Conservation (phyloP, 2,329 filamentous ascomycete species). For the Plectosphaerella cucumerina region DNA sequence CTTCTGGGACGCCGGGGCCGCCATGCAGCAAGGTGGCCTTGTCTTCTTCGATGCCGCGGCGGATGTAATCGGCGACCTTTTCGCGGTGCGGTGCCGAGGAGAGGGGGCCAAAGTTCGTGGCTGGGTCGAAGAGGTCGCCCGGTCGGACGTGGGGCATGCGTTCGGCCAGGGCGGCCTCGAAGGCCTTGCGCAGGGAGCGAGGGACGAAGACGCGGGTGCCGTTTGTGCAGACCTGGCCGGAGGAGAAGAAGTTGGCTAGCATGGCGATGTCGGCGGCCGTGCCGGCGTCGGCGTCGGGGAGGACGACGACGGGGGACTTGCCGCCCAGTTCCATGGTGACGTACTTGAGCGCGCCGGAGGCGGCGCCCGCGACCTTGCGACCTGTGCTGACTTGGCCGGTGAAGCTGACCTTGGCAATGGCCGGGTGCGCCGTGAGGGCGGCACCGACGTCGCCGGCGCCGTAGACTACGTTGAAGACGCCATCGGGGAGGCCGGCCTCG, state of each 20-base stretch:
- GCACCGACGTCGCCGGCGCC: slow-evolving; percentile 75
- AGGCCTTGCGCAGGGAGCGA: slow-evolving; percentile 55
- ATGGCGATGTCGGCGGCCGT: slow-evolving; percentile 85
- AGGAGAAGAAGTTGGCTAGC: slow-evolving; percentile 92
- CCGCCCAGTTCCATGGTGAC: slow-evolving; percentile 91
- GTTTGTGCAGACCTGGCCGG: slow-evolving; percentile 90
- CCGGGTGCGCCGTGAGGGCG: slow-evolving; percentile 66
- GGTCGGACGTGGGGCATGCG: slow-evolving; percentile 77
- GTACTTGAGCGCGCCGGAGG: slow-evolving; percentile 79
- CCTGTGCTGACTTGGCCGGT: slow-evolving; percentile 84
- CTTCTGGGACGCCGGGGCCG: slow-evolving; percentile 52
- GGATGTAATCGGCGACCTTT: slow-evolving; percentile 76
- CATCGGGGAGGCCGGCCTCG: slow-evolving; percentile 73
- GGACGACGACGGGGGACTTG: slow-evolving; percentile 75
- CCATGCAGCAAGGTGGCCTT: slow-evolving; percentile 71
- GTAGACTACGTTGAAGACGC: slow-evolving; percentile 85
- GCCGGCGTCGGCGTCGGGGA: slow-evolving; percentile 74
- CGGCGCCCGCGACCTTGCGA: slow-evolving; percentile 72
- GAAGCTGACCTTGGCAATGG: slow-evolving; percentile 82
- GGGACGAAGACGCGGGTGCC: slow-evolving; percentile 86
- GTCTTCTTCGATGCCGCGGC: slow-evolving; percentile 69
- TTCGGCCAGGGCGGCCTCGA: slow-evolving; percentile 65
- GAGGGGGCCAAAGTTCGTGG: slow-evolving; percentile 80
- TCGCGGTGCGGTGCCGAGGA: slow-evolving; percentile 70
- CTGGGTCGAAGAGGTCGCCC: slow-evolving; percentile 66